These are phyloP conservation scores for Fusarium sp. DNA, from an alignment of 2,329 filamentous ascomycete genomes.

Conservation along the genomic window DNA sequence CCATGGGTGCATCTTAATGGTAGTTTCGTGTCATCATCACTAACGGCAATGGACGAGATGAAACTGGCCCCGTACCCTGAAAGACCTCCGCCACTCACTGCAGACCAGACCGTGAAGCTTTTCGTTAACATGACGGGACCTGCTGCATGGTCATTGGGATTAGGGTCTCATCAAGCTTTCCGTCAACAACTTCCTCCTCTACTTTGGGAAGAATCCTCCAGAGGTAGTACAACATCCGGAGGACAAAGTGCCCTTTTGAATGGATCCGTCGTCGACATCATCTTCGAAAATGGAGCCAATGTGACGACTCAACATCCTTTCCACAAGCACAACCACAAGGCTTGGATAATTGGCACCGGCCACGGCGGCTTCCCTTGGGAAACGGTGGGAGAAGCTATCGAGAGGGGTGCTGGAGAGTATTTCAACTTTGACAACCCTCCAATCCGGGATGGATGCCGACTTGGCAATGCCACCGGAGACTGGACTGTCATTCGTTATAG, in stretches of 20 bases:
- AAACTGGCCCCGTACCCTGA: neutral
- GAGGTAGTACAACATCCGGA: neutral
- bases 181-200: constrained; percentile 1
- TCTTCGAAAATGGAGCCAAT: constrained; percentile 1
- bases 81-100: neutral
- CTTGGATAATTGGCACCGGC: constrained; percentile 1
- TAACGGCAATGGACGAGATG: neutral
- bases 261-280: constrained; percentile 3
- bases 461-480: neutral
- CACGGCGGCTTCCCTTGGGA: neutral
- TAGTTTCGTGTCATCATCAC: neutral
- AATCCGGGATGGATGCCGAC: neutral
- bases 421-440: neutral
- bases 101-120: neutral
- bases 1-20: constrained; percentile 2
- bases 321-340: constrained; percentile 6
- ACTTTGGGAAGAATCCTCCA: neutral
- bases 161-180: neutral
- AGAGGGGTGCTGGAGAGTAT: neutral
- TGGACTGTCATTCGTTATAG: constrained; percentile 1
- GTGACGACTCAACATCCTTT: constrained; percentile 2
- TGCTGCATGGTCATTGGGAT: neutral
- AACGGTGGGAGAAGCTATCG: neutral
- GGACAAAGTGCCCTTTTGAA: neutral
- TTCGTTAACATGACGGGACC: neutral